Evolutionary conservation across 306 rosid species (phyloP).

Genomic region (Trifolium subterraneum): DNA sequence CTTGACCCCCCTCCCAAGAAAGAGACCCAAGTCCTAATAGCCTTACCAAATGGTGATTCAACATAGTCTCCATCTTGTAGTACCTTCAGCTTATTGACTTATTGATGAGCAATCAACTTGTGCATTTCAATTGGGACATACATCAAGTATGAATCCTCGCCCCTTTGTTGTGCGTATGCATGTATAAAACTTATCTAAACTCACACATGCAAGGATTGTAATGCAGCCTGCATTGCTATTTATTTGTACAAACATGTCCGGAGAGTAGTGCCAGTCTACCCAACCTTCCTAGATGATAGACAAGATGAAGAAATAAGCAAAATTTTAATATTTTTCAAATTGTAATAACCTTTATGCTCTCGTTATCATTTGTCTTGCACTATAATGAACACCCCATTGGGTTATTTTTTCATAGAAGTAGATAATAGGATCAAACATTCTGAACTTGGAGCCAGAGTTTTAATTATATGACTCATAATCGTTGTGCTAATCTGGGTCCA

Average conservation of each 20-base stretch:
- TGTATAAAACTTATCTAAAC: slow-evolving; percentile 14
- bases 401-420: slow-evolving; percentile 22
- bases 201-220: background rate
- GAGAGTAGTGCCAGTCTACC: background rate
- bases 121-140: background rate
- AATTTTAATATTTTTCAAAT: slow-evolving; percentile 38
- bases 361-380: slow-evolving; percentile 33
- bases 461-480: slow-evolving; percentile 23
- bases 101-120: background rate
- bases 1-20: background rate
- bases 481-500: slow-evolving; percentile 19
- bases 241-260: background rate
- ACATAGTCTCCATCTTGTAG: background rate
- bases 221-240: slow-evolving; percentile 23
- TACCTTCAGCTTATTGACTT: background rate
- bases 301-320: slow-evolving; percentile 32
- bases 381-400: slow-evolving; percentile 21
- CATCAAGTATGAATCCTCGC: background rate
- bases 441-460: slow-evolving; percentile 34
- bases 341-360: slow-evolving; percentile 26
- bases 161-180: background rate
- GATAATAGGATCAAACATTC: slow-evolving; percentile 38
- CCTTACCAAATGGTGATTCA: background rate
- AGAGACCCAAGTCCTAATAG: background rate
- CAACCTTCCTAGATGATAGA: slow-evolving; percentile 24